phyloP scores from a whole-genome alignment of 305 asterid genomes.

The Striga hermonthica region DNA sequence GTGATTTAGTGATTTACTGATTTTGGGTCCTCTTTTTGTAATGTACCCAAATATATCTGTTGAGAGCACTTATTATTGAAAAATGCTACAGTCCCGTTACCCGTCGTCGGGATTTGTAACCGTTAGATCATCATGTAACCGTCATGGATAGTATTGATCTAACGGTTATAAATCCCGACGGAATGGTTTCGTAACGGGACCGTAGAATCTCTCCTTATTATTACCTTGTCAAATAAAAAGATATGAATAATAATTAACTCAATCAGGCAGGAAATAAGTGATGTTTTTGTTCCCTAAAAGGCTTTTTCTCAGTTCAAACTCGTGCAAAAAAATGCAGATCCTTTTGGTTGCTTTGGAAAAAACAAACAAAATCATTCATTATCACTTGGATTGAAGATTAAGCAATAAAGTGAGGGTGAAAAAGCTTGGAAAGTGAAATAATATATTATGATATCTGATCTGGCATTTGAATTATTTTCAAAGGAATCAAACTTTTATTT shows the following conservation, averaged over 20 bases:
- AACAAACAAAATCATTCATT: constrained; percentile 6
- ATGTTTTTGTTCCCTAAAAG: background rate
- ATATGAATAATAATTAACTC: constrained; percentile 4
- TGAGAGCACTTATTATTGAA: no score
- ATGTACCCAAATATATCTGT: no score
- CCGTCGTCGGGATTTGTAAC: no score
- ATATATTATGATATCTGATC: constrained; percentile 3
- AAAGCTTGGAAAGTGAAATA: background rate
- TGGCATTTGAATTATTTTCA: constrained; percentile 24
- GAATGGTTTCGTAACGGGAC: no score
- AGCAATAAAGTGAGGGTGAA: background rate
- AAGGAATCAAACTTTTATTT: constrained; percentile 8
- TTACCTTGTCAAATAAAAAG: no score
- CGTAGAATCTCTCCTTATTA: no score
- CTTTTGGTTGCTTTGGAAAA: constrained; percentile 1
- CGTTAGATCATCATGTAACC: no score
- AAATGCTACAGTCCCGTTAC: no score
- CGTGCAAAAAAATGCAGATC: constrained; percentile 15
- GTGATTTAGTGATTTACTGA: no score
- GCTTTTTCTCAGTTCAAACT: constrained; percentile 14
- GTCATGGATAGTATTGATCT: no score
- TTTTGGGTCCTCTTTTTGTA: no score
- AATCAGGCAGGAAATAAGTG: background rate
- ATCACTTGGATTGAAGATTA: constrained; percentile 2
- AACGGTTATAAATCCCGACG: no score